Evolutionary conservation across 139 green algal genomes (phyloP).

Genomic region (Limnomonas spitsbergensis): DNA sequence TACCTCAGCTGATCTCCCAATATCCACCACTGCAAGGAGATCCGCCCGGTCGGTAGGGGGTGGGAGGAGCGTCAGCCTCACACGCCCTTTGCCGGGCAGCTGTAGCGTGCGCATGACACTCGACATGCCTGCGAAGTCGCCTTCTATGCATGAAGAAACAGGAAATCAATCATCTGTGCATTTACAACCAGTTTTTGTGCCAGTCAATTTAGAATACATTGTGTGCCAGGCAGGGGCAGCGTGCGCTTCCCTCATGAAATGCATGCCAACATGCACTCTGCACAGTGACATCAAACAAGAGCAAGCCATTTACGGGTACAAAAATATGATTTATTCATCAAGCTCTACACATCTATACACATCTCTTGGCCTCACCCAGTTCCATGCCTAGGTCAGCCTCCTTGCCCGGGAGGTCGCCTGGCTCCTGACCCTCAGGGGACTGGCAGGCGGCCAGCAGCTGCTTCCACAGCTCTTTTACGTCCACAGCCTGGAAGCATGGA

Average conservation of each 20-base stretch:
- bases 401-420: not conserved
- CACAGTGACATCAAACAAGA: not conserved
- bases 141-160: not conserved
- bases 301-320: not conserved
- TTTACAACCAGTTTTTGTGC: not conserved
- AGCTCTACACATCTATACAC: not conserved
- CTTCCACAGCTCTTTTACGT: constrained; percentile 44
- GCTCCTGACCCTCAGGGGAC: not conserved
- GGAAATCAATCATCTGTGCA: not conserved
- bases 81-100: constrained; percentile 22
- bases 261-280: not conserved
- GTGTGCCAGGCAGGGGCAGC: too few relatives aligned
- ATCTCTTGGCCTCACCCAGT: constrained; percentile 6
- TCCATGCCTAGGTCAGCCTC: constrained; percentile 11
- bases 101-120: constrained; percentile 35
- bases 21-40: constrained; percentile 61
- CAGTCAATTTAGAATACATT: too few relatives aligned
- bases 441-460: constrained; percentile 40
- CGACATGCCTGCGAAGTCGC: not conserved
- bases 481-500: constrained; percentile 25
- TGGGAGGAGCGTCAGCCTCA: constrained; percentile 68
- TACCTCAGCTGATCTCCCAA: constrained; percentile 41
- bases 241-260: not conserved
- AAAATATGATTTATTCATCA: not conserved
- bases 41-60: constrained; percentile 42